Evolutionary conservation across 1,284 basidiomycete genomes (phyloP).

Genomic region (Pholiota adiposa): DNA sequence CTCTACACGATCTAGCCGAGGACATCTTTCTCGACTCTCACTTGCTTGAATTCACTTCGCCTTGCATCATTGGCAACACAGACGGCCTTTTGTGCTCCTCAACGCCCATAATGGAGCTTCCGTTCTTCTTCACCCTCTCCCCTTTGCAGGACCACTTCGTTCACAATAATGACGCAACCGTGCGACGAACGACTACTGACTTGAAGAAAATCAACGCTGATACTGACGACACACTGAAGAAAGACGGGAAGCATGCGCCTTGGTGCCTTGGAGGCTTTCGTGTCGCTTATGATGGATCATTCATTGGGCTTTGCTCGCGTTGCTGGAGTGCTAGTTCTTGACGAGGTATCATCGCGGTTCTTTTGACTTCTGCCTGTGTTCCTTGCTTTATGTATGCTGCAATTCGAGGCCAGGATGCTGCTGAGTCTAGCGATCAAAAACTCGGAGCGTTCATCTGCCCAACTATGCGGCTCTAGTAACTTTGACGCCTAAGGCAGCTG

Average conservation of each 20-base stretch:
- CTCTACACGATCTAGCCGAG: neutral
- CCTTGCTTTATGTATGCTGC: too few species aligned
- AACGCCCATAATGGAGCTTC: neutral
- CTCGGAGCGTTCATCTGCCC: too few species aligned
- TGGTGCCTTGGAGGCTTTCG: slow-evolving; percentile 25
- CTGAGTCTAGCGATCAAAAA: too few species aligned
- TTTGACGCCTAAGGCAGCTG: too few species aligned
- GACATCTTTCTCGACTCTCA: neutral
- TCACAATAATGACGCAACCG: neutral
- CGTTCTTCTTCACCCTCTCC: neutral
- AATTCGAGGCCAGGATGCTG: neutral
- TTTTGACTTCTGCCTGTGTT: too few species aligned
- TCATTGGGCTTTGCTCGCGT: slow-evolving; percentile 13
- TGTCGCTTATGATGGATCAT: slow-evolving; percentile 21
- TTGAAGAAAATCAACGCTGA: neutral
- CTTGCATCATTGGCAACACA: neutral
- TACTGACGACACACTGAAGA: neutral
- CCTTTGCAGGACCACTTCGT: too few species aligned
- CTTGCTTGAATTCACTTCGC: too few species aligned
- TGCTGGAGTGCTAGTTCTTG: slow-evolving; percentile 4
- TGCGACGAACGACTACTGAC: neutral
- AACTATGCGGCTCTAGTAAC: too few species aligned
- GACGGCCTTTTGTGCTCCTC: neutral
- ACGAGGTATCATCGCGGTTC: too few species aligned
- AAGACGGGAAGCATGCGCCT: slow-evolving; percentile 4